Evolutionary conservation across 2,329 filamentous ascomycete genomes (phyloP).

Genomic region (Dactylellina leptospora): DNA sequence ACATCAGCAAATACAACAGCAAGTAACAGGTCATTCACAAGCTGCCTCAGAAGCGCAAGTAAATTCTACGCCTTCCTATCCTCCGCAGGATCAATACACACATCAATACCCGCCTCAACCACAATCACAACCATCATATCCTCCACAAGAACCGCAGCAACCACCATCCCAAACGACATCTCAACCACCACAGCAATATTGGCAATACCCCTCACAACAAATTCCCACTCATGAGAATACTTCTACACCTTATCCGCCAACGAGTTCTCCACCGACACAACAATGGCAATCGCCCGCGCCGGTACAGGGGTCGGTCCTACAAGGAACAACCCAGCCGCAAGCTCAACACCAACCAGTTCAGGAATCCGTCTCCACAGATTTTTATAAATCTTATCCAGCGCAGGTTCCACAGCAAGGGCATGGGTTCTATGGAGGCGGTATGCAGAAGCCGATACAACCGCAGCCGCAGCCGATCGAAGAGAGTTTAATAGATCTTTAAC

Average conservation of each 20-base stretch:
- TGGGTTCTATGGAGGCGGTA: conserved; percentile 29
- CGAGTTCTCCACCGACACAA: conserved; percentile 6
- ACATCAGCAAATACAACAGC: conserved; percentile 55
- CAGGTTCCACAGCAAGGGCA: conserved; percentile 58
- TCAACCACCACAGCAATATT: conserved; percentile 11
- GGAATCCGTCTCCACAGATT: conserved; percentile 46
- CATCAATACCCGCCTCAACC: conserved; percentile 47
- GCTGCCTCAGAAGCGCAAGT: conserved; percentile 53
- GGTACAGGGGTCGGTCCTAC: conserved; percentile 57
- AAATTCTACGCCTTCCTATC: conserved; percentile 33
- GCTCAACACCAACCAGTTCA: conserved; percentile 57
- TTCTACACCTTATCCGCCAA: too few species aligned
- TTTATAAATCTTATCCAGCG: conserved; percentile 60
- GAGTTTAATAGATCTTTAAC: conserved; percentile 79
- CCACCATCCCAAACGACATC: conserved; percentile 66
- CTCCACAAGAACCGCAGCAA: conserved; percentile 58
- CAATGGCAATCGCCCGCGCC: conserved; percentile 28
- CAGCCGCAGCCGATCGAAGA: conserved; percentile 68
- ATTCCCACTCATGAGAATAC: too few species aligned
- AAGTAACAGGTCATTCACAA: conserved; percentile 51
- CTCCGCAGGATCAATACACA: conserved; percentile 56
- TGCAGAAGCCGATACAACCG: conserved; percentile 31
- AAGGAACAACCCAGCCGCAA: conserved; percentile 59
- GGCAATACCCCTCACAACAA: conserved; percentile 23
- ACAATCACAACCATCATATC: conserved; percentile 54